phyloP scores from a whole-genome alignment of 2,329 filamentous ascomycete genomes.

The Coleophoma eucalyptorum region DNA sequence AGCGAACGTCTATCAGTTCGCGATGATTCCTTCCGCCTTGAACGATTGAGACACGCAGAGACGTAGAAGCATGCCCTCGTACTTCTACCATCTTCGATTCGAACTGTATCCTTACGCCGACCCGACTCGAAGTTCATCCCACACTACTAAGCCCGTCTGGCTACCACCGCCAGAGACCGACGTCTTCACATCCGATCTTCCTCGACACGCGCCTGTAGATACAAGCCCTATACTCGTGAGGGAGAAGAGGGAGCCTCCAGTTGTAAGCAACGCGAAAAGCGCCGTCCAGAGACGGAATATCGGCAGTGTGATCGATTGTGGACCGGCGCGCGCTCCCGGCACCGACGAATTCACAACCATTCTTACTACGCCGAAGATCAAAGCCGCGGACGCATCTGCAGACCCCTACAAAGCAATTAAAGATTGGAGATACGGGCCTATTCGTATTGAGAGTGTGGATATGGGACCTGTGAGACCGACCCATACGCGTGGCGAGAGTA shows the following conservation, averaged over 20 bases:
- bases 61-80: constrained; percentile 30
- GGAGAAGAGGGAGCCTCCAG: not conserved
- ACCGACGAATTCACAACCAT: constrained; percentile 20
- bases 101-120: constrained; percentile 48
- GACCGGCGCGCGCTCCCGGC: constrained; percentile 20
- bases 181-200: constrained; percentile 33
- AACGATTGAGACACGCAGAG: not conserved
- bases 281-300: not conserved
- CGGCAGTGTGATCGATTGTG: constrained; percentile 24
- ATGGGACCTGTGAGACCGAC: constrained; percentile 44
- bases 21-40: no score
- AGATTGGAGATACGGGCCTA: constrained; percentile 80
- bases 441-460: constrained; percentile 79
- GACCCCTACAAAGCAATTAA: constrained; percentile 33
- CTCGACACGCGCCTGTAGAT: constrained; percentile 9
- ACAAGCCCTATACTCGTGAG: constrained; percentile 4
- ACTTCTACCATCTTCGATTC: constrained; percentile 64
- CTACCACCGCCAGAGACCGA: constrained; percentile 41
- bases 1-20: not conserved
- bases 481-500: constrained; percentile 35
- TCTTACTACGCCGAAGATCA: constrained; percentile 30
- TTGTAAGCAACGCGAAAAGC: not conserved
- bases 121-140: constrained; percentile 5
- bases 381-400: constrained; percentile 8
- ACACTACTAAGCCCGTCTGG: constrained; percentile 36